Conservation (phyloP, 176 grass and related monocot species). For the Triticum timopheevii region DNA sequence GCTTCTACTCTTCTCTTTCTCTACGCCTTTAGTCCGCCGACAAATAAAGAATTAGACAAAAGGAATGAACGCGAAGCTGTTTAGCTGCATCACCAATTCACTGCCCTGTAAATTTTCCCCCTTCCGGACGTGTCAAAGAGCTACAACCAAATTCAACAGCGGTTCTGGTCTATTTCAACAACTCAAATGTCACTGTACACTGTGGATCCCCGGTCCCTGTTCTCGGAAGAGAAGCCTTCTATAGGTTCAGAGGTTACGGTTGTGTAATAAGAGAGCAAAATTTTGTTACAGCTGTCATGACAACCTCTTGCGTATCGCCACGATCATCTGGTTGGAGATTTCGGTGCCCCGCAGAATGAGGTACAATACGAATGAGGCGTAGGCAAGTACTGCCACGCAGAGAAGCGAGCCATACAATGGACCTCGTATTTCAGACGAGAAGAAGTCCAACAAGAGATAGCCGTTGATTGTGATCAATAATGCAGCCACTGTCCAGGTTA, state of each 20-base stretch:
- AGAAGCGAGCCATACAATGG: slow-evolving; percentile 53
- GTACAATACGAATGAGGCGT: slow-evolving; percentile 67
- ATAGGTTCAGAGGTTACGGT: slow-evolving; percentile 4
- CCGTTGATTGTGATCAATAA: slow-evolving; percentile 84
- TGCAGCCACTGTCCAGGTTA: slow-evolving; percentile 87
- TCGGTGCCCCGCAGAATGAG: slow-evolving; percentile 67
- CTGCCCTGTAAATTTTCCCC: neutral
- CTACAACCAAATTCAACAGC: neutral
- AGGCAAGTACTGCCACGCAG: slow-evolving; percentile 47
- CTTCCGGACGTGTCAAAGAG: neutral
- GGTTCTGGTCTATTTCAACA: neutral
- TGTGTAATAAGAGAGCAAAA: slow-evolving; percentile 25
- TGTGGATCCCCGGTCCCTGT: neutral
- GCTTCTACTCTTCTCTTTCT: neutral
- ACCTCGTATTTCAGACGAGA: slow-evolving; percentile 74
- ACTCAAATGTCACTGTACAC: slow-evolving; percentile 33
- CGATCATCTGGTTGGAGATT: slow-evolving; percentile 38
- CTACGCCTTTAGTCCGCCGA: neutral
- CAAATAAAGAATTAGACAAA: neutral
- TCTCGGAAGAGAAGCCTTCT: neutral
- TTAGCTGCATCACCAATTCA: slow-evolving; percentile 22
- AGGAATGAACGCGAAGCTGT: neutral
- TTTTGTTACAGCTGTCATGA: slow-evolving; percentile 25
- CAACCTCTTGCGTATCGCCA: slow-evolving; percentile 40
- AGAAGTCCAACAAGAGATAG: slow-evolving; percentile 89